A percentile compares a stretch with the other conserved stretches of the same genome.
These are phyloP conservation scores for Exophiala aquamarina DNA, from an alignment of 2,329 filamentous ascomycete species.

Conservation along the genomic window DNA sequence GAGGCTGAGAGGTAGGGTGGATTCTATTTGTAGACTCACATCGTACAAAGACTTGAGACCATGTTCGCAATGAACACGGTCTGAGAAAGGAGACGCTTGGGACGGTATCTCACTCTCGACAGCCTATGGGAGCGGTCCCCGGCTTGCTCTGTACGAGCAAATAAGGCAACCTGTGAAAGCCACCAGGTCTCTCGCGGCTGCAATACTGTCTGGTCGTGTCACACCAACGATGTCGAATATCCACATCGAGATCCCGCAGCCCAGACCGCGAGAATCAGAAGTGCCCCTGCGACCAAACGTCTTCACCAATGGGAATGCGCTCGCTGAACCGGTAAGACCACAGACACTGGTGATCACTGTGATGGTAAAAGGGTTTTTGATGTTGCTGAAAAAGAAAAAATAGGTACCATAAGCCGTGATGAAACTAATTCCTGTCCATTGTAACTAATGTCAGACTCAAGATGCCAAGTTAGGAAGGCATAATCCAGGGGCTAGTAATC, in stretches of 20 bases:
- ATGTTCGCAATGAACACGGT: too few relatives aligned
- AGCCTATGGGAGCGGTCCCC: neutral
- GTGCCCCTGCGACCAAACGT: constrained; percentile 1
- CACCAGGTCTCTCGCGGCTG: constrained; percentile 5
- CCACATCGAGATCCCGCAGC: constrained; percentile 1
- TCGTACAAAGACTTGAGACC: too few relatives aligned
- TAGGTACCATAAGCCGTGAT: constrained; percentile 4
- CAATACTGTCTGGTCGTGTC: constrained; percentile 1
- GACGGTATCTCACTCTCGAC: constrained; percentile 1
- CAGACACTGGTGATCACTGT: constrained; percentile 1
- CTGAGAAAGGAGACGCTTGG: neutral
- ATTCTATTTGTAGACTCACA: too few relatives aligned
- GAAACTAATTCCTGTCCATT: neutral
- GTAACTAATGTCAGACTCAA: neutral
- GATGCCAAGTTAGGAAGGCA: constrained; percentile 1
- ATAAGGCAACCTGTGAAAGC: constrained; percentile 1
- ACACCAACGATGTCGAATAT: constrained; percentile 1
- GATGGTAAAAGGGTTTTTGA: constrained; percentile 4
- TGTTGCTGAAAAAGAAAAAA: constrained; percentile 1
- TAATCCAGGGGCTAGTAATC: neutral
- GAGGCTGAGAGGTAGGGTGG: too few relatives aligned
- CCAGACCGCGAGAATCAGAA: constrained; percentile 1
- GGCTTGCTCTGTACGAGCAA: neutral
- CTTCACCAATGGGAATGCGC: neutral
- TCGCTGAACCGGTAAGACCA: neutral